Percentiles rank a stretch among this genome's conserved stretches.
These are phyloP conservation scores for Torulaspora microellipsoides DNA, from an alignment of 805 yeast species.

Conservation along the genomic window DNA sequence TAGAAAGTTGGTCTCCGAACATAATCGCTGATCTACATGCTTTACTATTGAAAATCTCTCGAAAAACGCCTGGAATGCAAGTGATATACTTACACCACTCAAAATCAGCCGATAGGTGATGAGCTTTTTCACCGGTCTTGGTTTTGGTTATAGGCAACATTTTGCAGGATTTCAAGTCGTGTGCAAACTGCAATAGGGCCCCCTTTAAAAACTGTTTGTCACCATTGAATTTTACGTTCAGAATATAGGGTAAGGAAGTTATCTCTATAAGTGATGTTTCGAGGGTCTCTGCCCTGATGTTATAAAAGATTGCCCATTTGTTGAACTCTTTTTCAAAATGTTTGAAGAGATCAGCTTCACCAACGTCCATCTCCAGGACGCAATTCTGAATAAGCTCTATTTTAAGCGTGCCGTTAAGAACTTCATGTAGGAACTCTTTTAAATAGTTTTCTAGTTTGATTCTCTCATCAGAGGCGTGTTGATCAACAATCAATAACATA, in stretches of 20 bases:
- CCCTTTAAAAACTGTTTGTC: constrained; percentile 33
- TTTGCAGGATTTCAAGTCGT: constrained; percentile 38
- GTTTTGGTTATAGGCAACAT: constrained; percentile 18
- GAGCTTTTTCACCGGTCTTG: background rate
- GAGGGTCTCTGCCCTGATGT: constrained; percentile 1
- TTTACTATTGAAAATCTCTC: constrained; percentile 49
- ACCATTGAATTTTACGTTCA: constrained; percentile 33
- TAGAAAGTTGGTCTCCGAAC: constrained; percentile 57
- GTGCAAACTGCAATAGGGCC: constrained; percentile 41
- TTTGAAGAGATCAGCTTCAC: constrained; percentile 35
- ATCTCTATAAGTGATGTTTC: constrained; percentile 21
- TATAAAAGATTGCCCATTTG: constrained; percentile 44
- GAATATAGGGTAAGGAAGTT: constrained; percentile 44
- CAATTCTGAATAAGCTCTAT: constrained; percentile 13
- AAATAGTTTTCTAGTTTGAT: constrained; percentile 52
- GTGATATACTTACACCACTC: constrained; percentile 39
- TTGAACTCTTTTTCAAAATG: constrained; percentile 30
- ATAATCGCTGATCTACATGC: constrained; percentile 68
- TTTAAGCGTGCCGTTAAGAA: constrained; percentile 21
- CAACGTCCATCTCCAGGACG: constrained; percentile 17
- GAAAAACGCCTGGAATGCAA: constrained; percentile 47
- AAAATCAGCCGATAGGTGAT: background rate
- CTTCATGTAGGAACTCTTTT: constrained; percentile 34
- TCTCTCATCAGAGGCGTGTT: constrained; percentile 84
- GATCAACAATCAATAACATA: constrained; percentile 53